These are phyloP conservation scores for Dothidotthia symphoricarpi DNA, from an alignment of 2,329 filamentous ascomycete species.

Conservation along the genomic window DNA sequence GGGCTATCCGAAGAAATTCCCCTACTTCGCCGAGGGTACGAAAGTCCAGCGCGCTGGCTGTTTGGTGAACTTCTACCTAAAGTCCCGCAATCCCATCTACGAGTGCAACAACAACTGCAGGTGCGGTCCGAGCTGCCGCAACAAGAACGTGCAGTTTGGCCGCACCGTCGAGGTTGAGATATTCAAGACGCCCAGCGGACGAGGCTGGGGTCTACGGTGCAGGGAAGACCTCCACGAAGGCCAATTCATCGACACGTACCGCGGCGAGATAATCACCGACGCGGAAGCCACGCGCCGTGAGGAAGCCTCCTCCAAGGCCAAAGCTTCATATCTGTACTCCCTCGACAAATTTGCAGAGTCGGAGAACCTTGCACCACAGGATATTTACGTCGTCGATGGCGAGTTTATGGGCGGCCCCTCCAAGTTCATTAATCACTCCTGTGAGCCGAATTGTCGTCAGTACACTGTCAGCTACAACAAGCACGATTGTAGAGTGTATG, in stretches of 20 bases:
- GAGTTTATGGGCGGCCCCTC: constrained; percentile 76
- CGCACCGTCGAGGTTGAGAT: constrained; percentile 70
- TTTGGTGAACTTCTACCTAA: constrained; percentile 45
- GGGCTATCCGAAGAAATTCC: constrained; percentile 55
- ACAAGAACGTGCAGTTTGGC: constrained; percentile 73
- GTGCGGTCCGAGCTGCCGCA: constrained; percentile 66
- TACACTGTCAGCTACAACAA: constrained; percentile 78
- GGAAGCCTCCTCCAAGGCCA: constrained; percentile 55
- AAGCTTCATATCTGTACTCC: constrained; percentile 75
- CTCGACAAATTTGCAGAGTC: constrained; percentile 77
- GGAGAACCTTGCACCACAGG: constrained; percentile 46
- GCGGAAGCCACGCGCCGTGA: constrained; percentile 65
- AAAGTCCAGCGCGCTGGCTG: constrained; percentile 27
- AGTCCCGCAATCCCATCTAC: constrained; percentile 60
- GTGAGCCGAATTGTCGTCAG: constrained; percentile 74
- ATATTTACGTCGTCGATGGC: constrained; percentile 57
- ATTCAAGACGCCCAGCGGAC: constrained; percentile 65
- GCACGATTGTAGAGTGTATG: constrained; percentile 70
- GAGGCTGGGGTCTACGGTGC: constrained; percentile 75
- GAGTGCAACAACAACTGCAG: constrained; percentile 74
- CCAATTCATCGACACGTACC: constrained; percentile 77
- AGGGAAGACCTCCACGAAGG: constrained; percentile 64
- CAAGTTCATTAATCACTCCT: constrained; percentile 80
- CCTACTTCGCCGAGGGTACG: constrained; percentile 54
- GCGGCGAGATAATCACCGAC: constrained; percentile 59